phyloP scores from a whole-genome alignment of 305 asterid genomes.

The Solanum hybrid region DNA sequence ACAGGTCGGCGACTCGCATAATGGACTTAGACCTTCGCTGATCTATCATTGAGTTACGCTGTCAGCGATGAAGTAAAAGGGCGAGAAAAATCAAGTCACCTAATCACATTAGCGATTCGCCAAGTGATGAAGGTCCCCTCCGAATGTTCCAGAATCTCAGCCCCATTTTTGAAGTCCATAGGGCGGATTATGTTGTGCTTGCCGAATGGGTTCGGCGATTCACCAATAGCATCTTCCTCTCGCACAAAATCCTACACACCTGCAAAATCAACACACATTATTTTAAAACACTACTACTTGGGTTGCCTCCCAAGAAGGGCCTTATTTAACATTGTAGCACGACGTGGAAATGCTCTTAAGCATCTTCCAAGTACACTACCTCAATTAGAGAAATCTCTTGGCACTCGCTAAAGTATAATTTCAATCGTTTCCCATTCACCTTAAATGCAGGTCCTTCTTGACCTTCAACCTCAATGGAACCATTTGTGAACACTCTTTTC shows the following conservation, averaged over 20 bases:
- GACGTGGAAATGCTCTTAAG: not conserved
- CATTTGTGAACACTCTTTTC: not conserved
- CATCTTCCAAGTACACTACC: not conserved
- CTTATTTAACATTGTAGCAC: not conserved
- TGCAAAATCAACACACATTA: too few relatives aligned
- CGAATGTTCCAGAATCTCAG: not conserved
- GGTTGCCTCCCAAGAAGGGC: too few relatives aligned
- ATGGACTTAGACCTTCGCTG: not conserved
- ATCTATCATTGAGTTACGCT: not conserved
- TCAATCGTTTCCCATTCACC: not conserved
- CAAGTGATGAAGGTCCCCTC: not conserved
- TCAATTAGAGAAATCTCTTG: not conserved
- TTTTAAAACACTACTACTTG: too few relatives aligned
- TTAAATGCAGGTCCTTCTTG: not conserved
- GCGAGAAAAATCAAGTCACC: not conserved
- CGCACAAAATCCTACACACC: too few relatives aligned
- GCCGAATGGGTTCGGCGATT: too few relatives aligned
- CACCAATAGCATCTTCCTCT: too few relatives aligned
- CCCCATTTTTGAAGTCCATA: not conserved
- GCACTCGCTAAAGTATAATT: not conserved
- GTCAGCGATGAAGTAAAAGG: not conserved
- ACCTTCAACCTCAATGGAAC: not conserved
- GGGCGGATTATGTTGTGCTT: not conserved
- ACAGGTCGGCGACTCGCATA: not conserved
- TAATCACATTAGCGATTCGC: not conserved